phyloP scores from a whole-genome alignment of 2,329 filamentous ascomycete genomes.

The Aureobasidium musti region DNA sequence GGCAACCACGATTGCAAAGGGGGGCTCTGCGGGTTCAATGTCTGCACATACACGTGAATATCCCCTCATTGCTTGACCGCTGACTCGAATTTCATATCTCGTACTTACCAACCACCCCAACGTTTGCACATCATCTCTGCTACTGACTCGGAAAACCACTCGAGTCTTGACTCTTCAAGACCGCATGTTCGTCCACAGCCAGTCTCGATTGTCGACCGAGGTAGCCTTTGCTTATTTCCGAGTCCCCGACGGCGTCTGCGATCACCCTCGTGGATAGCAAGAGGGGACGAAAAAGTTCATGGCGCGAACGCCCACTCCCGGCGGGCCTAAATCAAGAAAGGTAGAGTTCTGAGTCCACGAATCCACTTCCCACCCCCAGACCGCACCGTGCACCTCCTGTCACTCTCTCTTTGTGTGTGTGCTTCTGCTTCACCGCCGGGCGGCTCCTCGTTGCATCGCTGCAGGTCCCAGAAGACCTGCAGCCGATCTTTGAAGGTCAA shows the following conservation, averaged over 20 bases:
- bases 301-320: conserved; percentile 19
- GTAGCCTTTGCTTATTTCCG: conserved; percentile 10
- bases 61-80: conserved; percentile 8
- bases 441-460: conserved; percentile 16
- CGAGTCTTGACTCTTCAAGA: background rate
- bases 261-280: conserved; percentile 19
- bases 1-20: conserved; percentile 14
- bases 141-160: conserved; percentile 13
- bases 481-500: conserved; percentile 16
- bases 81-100: conserved; percentile 16
- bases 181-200: conserved; percentile 11
- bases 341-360: background rate
- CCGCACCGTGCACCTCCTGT: conserved; percentile 24
- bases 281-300: conserved; percentile 9
- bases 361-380: conserved; percentile 27
- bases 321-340: background rate
- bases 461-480: conserved; percentile 24
- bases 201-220: background rate
- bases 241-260: background rate
- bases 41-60: background rate
- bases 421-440: conserved; percentile 11
- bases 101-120: conserved; percentile 10
- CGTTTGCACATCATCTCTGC: conserved; percentile 5
- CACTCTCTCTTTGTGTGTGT: conserved; percentile 11
- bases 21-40: conserved; percentile 11